Percentiles rank a stretch among this genome's conserved stretches.
Evolutionary conservation across 2,329 filamentous ascomycete species (phyloP).

Genomic region (Fusarium clavum): DNA sequence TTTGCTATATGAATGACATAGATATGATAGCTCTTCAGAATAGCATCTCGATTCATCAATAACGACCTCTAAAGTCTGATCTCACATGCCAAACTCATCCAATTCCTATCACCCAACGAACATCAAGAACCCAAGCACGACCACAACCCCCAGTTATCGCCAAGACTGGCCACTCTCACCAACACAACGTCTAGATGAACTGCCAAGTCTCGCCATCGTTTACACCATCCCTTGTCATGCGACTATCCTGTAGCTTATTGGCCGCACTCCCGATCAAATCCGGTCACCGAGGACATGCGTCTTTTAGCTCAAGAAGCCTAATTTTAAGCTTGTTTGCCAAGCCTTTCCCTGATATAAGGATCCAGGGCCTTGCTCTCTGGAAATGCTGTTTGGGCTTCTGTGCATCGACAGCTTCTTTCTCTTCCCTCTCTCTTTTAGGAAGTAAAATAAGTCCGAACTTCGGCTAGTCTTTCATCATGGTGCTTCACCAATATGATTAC

Average conservation of each 20-base stretch:
- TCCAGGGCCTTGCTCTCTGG: background rate
- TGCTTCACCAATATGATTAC: slow-evolving; percentile 67
- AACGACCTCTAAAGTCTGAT: background rate
- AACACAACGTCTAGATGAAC: background rate
- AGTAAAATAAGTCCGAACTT: slow-evolving; percentile 13
- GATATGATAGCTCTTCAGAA: background rate
- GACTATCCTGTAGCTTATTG: background rate
- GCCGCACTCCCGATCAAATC: background rate
- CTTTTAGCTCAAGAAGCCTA: slow-evolving; percentile 36
- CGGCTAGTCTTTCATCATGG: slow-evolving; percentile 28
- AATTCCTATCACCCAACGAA: slow-evolving; percentile 21
- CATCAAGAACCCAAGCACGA: slow-evolving; percentile 35
- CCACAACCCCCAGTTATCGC: slow-evolving; percentile 15
- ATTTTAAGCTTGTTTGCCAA: slow-evolving; percentile 48
- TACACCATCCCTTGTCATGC: background rate
- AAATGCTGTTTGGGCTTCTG: background rate
- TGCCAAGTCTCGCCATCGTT: slow-evolving; percentile 22
- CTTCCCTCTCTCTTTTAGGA: slow-evolving; percentile 31
- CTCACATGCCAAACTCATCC: background rate
- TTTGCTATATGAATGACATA: background rate
- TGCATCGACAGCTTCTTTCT: slow-evolving; percentile 23
- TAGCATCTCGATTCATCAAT: background rate
- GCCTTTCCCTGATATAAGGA: slow-evolving; percentile 41
- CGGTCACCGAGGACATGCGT: slow-evolving; percentile 12
- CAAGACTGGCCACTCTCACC: slow-evolving; percentile 13